Conservation (phyloP, 768 basidiomycete species). For the Podaxis pistillaris region DNA sequence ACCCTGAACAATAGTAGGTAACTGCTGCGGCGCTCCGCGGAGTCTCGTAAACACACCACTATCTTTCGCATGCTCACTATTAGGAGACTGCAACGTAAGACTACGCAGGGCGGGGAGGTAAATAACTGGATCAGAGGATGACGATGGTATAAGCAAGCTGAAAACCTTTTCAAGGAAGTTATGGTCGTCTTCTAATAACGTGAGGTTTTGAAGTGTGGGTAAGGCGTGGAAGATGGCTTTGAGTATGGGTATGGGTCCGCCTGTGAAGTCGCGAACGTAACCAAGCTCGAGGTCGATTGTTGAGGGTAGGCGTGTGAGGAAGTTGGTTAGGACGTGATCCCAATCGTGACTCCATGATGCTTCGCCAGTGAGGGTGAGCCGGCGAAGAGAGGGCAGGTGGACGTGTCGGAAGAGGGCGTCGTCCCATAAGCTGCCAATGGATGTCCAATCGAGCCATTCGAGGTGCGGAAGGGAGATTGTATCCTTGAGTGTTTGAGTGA, state of each 20-base stretch:
- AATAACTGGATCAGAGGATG: not conserved
- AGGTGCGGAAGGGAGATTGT: not conserved
- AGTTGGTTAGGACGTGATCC: not conserved
- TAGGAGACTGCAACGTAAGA: not conserved
- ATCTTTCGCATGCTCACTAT: not conserved
- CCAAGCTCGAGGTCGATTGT: conserved; percentile 4
- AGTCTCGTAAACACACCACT: conserved; percentile 1
- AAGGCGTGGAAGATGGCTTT: conserved; percentile 3
- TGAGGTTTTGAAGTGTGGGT: not conserved
- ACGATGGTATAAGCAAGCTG: not conserved
- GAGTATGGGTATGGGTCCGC: not conserved
- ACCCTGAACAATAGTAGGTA: not conserved
- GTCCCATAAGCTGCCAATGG: conserved; percentile 4
- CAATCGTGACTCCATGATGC: conserved; percentile 5
- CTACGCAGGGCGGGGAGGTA: not conserved
- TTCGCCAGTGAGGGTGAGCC: conserved; percentile 1
- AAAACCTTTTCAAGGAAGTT: conserved; percentile 4
- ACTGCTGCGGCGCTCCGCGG: conserved; percentile 6
- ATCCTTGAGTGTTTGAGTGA: not conserved
- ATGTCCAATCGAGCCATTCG: conserved; percentile 8
- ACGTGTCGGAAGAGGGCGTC: conserved; percentile 10
- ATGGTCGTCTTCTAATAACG: conserved; percentile 6
- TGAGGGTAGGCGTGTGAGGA: conserved; percentile 1
- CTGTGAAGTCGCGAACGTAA: not conserved
- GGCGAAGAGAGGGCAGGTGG: not conserved